Base-by-base conservation (phyloP, 495 filamentous ascomycete genomes). In the Penicillium diatomitis region DNA sequence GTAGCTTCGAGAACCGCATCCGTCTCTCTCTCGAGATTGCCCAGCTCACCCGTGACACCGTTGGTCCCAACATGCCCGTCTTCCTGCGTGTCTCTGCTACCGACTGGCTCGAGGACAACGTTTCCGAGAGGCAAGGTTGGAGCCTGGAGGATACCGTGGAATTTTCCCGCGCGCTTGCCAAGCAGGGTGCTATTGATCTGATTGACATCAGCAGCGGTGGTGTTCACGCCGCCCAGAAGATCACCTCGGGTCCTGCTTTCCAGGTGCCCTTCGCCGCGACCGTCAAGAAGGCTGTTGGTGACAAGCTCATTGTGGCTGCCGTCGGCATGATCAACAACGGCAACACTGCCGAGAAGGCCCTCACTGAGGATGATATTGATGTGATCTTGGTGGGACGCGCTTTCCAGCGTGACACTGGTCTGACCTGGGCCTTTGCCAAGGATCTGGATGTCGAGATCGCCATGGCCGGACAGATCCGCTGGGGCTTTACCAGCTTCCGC, bases 351-450 rank as follows among this genome's bases (percentile, higher is more conserved):
- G 74, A 85, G 46, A 52, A 74, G 44, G 46, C 75, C 47, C 54
- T 86, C 2, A 76, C 85, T 52, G 71, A 78, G 37, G 72, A 78
- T 1, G 72, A 69, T 0, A 51, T 86, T 9, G 86, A 89, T 60
- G 53, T 83, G 3, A 72, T 76, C 11, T 63, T 84, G 33, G 78
- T 78, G 6, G 86, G 86, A 1, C 67, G 86, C 40, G 72, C 73
- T 47, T 90, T 88, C 66, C 81, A 85, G 67, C 84, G 83, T 69
- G 81, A 86, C 52, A 82, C 80, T 4, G 76, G 76, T 32, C 50
- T 86, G 39, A 80, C 83, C 39, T 87, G 84, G 79, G 65, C 65
- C 1, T 87, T 76, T 67, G 85, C 83, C 0, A 80, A 86, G 58
- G 83, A 88, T 47, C 54, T 88, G 49, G 78, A 71, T 4, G 64